Evolutionary conservation across 345 rosid species (phyloP), one percentile per base, ranked within the genome.

Genomic region (Gynandropsis gynandra): DNA sequence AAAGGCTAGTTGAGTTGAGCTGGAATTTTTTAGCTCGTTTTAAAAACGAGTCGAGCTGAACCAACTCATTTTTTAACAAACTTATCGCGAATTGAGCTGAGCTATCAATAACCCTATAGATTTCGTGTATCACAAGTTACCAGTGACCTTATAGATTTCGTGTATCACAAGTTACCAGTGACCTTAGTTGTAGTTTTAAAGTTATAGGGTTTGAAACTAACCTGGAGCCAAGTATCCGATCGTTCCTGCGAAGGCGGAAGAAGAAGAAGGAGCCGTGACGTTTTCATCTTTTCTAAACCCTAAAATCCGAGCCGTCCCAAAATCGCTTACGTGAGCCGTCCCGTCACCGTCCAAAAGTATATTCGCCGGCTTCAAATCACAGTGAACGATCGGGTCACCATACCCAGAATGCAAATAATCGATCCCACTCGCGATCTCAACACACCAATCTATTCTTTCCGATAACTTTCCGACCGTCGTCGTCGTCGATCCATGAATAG

Each of bases 161-260:
- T n/a, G n/a, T n/a, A n/a, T n/a, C n/a, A n/a, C n/a, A n/a, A n/a
- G n/a, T n/a, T n/a, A n/a, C n/a, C n/a, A n/a, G n/a, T n/a, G n/a
- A n/a, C n/a, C n/a, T n/a, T n/a, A 16, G 13, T 13, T 17, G 1
- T 17, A 10, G 10, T 31, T 10, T 35, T 21, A 47, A 16, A 16
- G 61, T 56, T 32, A n/a, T n/a, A n/a, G 12, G 16, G 31, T 17
- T 15, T n/a, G 40, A 33, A 27, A 47, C 44, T 12, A 48, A 89
- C 95, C 95, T 62, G 97, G 97, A 59, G 95, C 97, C 69, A 89
- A 47, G 78, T 89, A 89, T 56, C 97, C 97, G 13, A 86, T 72
- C 4, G 95, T 89, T 74, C 95, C 97, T 58, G 81, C 58, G 54
- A 89, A 85, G 31, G 86, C 81, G 48, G 79, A 70, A 6, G 87